Conservation (phyloP, 768 basidiomycete genomes). For the Lactarius vividus region DNA sequence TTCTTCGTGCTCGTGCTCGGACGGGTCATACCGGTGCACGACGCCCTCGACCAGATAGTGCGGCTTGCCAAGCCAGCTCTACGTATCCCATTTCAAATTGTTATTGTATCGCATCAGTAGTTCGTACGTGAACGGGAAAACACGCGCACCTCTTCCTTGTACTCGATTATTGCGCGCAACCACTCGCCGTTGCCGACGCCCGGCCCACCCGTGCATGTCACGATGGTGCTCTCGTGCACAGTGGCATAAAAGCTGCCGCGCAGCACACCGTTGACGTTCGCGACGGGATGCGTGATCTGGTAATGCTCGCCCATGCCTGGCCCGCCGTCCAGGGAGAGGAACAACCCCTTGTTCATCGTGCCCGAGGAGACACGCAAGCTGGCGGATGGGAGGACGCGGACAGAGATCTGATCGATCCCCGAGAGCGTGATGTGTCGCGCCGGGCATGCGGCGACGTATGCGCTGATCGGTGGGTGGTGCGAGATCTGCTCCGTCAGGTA, state of each 20-base stretch:
- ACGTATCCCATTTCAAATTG: not conserved
- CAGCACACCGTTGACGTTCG: constrained; percentile 87
- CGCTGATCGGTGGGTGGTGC: constrained; percentile 94
- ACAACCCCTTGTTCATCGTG: constrained; percentile 84
- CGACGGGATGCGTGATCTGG: constrained; percentile 86
- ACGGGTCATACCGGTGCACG: constrained; percentile 76
- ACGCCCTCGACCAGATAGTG: constrained; percentile 87
- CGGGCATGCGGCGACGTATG: constrained; percentile 78
- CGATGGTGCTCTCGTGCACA: constrained; percentile 70
- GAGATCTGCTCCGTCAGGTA: constrained; percentile 93
- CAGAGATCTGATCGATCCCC: constrained; percentile 92
- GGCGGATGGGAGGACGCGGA: constrained; percentile 85
- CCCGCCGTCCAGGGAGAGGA: constrained; percentile 71
- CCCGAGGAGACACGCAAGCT: constrained; percentile 77
- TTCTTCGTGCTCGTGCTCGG: constrained; percentile 56
- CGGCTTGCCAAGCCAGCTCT: constrained; percentile 89
- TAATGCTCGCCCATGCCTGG: constrained; percentile 77
- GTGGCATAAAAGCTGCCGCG: constrained; percentile 92
- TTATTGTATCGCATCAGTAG: not conserved
- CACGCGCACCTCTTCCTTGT: constrained; percentile 86
- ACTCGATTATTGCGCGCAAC: constrained; percentile 84
- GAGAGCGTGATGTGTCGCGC: constrained; percentile 63
- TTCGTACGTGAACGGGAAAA: not conserved
- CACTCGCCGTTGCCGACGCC: constrained; percentile 47
- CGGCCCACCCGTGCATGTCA: constrained; percentile 73